A percentile compares a stretch with the other conserved stretches of the same genome.
These are phyloP conservation scores for Glarea lozoyensis DNA, from an alignment of 495 filamentous ascomycete genomes.

Conservation along the genomic window DNA sequence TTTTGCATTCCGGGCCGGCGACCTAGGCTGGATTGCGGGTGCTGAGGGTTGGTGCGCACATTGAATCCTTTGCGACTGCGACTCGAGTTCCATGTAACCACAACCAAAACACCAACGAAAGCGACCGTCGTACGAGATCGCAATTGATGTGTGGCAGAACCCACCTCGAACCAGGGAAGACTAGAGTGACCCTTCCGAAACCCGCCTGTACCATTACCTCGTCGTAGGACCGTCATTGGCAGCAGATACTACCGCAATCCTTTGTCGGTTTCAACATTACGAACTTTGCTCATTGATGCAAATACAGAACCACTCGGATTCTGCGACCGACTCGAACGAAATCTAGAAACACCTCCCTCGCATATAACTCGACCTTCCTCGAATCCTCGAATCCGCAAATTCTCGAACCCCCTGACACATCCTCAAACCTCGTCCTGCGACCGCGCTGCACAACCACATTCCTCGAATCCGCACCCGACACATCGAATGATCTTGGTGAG, in stretches of 20 bases:
- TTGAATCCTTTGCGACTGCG: conserved; percentile 2
- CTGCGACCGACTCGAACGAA: too few relatives aligned
- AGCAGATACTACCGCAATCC: background rate
- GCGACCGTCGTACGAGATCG: conserved; percentile 3
- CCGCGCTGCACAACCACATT: background rate
- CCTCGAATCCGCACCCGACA: conserved; percentile 2
- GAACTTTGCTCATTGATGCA: too few relatives aligned
- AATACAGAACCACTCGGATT: background rate
- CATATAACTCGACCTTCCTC: too few relatives aligned
- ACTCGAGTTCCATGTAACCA: conserved; percentile 11
- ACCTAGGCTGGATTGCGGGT: conserved; percentile 6
- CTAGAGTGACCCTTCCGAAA: background rate
- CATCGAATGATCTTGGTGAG: conserved; percentile 5
- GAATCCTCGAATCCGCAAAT: too few relatives aligned
- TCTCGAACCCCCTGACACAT: too few relatives aligned
- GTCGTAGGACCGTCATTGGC: background rate
- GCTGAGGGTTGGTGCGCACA: too few relatives aligned
- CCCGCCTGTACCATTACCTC: background rate
- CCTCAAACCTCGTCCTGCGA: background rate
- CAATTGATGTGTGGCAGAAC: conserved; percentile 11
- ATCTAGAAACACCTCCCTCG: background rate
- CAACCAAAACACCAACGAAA: too few relatives aligned
- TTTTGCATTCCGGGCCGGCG: background rate
- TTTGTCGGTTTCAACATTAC: background rate
- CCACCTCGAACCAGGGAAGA: background rate